Conservation (phyloP, 2,329 filamentous ascomycete species). For the Ceratocystis destructans region DNA sequence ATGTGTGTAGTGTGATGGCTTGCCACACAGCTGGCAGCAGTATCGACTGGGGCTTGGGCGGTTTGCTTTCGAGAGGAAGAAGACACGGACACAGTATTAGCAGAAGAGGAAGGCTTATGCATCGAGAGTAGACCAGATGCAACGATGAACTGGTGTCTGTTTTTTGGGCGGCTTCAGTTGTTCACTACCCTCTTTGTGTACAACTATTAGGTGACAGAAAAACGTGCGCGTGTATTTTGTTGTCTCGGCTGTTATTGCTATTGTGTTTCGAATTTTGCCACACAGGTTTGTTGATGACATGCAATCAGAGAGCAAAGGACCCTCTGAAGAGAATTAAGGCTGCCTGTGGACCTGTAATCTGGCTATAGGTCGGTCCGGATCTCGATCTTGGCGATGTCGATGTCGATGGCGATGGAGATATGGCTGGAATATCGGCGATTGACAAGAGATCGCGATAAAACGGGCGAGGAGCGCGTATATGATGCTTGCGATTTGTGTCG, state of each 20-base stretch:
- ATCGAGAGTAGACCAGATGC: neutral
- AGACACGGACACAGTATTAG: neutral
- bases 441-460: neutral
- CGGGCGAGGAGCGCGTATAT: neutral
- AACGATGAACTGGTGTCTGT: neutral
- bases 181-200: neutral
- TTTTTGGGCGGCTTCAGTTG: neutral
- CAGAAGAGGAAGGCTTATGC: neutral
- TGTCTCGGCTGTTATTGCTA: conserved; percentile 6
- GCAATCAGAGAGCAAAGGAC: neutral
- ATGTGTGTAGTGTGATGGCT: neutral
- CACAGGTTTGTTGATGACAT: neutral
- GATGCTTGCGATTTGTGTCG: neutral
- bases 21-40: neutral
- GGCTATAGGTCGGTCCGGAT: neutral
- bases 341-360: neutral
- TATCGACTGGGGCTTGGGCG: neutral
- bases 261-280: conserved; percentile 5
- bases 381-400: neutral
- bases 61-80: neutral
- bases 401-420: neutral
- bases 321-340: neutral
- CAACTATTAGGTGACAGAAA: neutral
- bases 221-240: neutral
- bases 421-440: neutral